Percentiles rank a stretch among this genome's conserved stretches.
These are phyloP conservation scores for Coemansia sp. DNA, from an alignment of 192 early-diverging fungal species.

Conservation along the genomic window DNA sequence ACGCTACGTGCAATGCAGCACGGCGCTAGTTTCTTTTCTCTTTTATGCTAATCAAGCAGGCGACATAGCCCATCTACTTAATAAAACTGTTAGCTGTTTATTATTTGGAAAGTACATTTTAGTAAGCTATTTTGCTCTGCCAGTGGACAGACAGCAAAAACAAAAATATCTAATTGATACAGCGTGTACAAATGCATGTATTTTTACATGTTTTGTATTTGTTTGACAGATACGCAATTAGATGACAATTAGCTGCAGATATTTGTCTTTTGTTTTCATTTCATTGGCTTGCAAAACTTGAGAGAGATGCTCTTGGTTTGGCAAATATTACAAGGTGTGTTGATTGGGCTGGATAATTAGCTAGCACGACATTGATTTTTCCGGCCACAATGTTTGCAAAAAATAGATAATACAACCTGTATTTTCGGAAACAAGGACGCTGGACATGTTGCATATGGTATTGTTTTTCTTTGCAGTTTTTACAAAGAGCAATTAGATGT, in stretches of 20 bases:
- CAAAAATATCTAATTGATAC: no score
- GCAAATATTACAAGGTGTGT: neutral
- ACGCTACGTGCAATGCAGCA: conserved; percentile 45
- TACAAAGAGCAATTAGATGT: neutral
- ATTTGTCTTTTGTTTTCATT: neutral
- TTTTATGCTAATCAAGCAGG: neutral
- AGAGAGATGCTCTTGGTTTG: no score
- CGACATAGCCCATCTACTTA: neutral
- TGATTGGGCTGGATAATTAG: neutral
- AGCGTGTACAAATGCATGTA: no score
- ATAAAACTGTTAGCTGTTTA: neutral
- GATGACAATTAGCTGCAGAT: neutral
- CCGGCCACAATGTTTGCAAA: neutral
- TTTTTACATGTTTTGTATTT: neutral
- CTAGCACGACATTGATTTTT: neutral
- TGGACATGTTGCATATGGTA: neutral
- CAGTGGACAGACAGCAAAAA: no score
- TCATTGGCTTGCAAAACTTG: no score
- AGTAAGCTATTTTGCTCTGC: no score
- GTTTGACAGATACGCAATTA: neutral
- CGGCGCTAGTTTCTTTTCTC: neutral
- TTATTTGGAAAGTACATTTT: neutral
- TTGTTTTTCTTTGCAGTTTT: neutral
- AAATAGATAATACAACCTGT: neutral
- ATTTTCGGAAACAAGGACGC: neutral